phyloP scores from a whole-genome alignment of 176 grass and related monocot genomes.

The Poa pratensis region DNA sequence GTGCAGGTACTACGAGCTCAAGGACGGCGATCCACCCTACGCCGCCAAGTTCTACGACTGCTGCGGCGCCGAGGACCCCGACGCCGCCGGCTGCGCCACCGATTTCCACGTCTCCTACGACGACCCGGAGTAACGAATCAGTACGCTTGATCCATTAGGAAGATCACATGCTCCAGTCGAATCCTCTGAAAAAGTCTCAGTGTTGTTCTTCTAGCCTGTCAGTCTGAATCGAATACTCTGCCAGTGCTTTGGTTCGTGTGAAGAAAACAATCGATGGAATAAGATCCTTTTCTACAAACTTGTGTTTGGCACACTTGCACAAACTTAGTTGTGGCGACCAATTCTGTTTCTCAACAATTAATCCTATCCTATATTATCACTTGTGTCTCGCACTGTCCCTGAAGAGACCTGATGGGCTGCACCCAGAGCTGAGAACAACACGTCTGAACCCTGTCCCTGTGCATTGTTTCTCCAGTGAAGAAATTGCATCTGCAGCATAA shows the following conservation, averaged over 20 bases:
- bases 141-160: no score
- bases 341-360: no score
- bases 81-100: slow-evolving; percentile 68
- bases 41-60: slow-evolving; percentile 90
- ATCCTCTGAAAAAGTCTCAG: no score
- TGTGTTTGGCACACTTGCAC: background rate
- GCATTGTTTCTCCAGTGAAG: no score
- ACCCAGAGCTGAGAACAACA: no score
- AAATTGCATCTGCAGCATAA: background rate
- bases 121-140: background rate
- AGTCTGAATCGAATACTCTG: background rate
- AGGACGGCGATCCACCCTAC: slow-evolving; percentile 76
- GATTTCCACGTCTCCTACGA: slow-evolving; percentile 80
- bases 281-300: background rate
- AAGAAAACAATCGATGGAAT: background rate
- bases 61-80: slow-evolving; percentile 86
- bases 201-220: background rate
- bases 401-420: no score
- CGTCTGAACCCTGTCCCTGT: no score
- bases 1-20: slow-evolving; percentile 77
- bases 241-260: background rate
- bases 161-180: no score
- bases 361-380: no score
- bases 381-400: no score
- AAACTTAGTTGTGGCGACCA: no score